A percentile compares a stretch with the other conserved stretches of the same genome.
phyloP scores from a whole-genome alignment of 2,329 filamentous ascomycete species.

The Colletotrichum salicis region DNA sequence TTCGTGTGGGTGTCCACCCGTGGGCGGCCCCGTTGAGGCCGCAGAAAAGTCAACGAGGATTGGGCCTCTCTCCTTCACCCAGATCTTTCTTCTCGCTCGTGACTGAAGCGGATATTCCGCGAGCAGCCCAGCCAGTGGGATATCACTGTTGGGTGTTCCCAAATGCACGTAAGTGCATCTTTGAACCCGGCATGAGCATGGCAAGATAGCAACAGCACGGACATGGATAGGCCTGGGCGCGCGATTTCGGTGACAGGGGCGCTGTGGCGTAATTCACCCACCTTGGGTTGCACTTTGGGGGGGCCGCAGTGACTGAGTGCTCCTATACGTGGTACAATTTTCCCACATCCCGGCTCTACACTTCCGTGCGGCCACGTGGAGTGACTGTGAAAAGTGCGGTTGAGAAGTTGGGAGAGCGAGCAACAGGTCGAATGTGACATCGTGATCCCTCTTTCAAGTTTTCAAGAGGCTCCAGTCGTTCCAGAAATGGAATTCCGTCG shows the following conservation, averaged over 20 bases:
- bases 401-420: neutral
- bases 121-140: neutral
- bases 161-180: constrained; percentile 23
- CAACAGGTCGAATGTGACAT: neutral
- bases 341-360: constrained; percentile 27
- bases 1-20: neutral
- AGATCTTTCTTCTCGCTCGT: neutral
- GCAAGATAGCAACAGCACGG: neutral
- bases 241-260: constrained; percentile 20
- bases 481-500: constrained; percentile 8
- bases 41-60: neutral
- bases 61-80: neutral
- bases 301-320: neutral
- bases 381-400: constrained; percentile 1
- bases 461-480: neutral
- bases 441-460: neutral
- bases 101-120: neutral
- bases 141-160: constrained; percentile 4
- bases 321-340: constrained; percentile 5
- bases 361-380: constrained; percentile 31
- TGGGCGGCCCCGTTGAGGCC: neutral
- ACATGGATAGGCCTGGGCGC: neutral
- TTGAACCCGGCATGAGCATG: neutral
- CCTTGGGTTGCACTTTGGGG: constrained; percentile 8
- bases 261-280: constrained; percentile 9